Percentiles rank a stretch among this genome's conserved stretches.
Evolutionary conservation across 805 yeast genomes (phyloP).

Genomic region (Huiozyma naganishii): DNA sequence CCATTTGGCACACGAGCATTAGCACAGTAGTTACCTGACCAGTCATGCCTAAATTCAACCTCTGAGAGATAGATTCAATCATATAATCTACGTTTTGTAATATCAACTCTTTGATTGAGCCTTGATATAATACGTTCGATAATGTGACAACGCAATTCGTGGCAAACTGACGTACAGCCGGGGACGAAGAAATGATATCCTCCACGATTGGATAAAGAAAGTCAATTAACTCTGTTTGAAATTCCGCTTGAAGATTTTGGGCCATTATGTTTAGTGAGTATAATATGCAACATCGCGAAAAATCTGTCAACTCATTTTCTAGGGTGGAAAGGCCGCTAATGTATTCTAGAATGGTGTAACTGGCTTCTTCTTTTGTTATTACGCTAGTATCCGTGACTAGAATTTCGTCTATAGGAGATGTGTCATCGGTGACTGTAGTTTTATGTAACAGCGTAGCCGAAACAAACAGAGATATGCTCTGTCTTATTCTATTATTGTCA

Average conservation of each 20-base stretch:
- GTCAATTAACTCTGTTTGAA: slow-evolving; percentile 48
- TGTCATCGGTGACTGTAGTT: too few species aligned
- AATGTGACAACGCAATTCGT: slow-evolving; percentile 41
- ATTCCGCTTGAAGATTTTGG: slow-evolving; percentile 25
- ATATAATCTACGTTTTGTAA: slow-evolving; percentile 68
- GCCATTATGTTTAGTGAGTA: not conserved
- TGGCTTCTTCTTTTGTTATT: too few species aligned
- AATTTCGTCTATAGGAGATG: too few species aligned
- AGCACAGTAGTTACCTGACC: slow-evolving; percentile 67
- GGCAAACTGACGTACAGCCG: slow-evolving; percentile 39
- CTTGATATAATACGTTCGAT: slow-evolving; percentile 40
- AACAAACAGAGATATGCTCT: too few species aligned
- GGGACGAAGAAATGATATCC: slow-evolving; percentile 48
- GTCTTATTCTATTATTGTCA: too few species aligned
- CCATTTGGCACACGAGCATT: slow-evolving; percentile 54
- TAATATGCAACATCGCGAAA: slow-evolving; percentile 11
- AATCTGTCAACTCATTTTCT: slow-evolving; percentile 12
- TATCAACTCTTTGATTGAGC: slow-evolving; percentile 47
- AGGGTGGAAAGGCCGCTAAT: not conserved
- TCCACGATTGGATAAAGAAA: slow-evolving; percentile 64
- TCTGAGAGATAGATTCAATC: slow-evolving; percentile 64
- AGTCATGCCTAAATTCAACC: slow-evolving; percentile 57
- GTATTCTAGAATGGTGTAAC: too few species aligned
- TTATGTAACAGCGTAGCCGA: too few species aligned
- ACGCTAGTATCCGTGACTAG: too few species aligned